phyloP scores from a whole-genome alignment of 495 filamentous ascomycete species.

The Hyaloscypha bicolor region DNA sequence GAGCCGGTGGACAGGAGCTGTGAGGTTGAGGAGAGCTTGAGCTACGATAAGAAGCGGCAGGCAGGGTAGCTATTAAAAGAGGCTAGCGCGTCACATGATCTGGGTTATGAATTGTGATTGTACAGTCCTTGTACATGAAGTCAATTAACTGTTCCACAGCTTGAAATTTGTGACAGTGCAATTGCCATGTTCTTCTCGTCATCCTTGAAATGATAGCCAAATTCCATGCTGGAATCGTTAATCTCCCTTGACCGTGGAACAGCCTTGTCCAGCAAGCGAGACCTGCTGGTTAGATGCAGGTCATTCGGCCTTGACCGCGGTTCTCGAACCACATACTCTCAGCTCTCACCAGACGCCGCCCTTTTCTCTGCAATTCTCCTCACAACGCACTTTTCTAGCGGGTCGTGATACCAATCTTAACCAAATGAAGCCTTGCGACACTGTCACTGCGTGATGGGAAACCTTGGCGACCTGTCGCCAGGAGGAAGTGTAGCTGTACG shows the following conservation, averaged over 20 bases:
- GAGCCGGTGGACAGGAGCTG: constrained; percentile 14
- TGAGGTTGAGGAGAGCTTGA: constrained; percentile 9
- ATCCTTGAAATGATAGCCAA: neutral
- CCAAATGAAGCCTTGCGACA: constrained; percentile 32
- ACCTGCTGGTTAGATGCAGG: neutral
- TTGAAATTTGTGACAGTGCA: neutral
- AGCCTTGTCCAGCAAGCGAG: constrained; percentile 10
- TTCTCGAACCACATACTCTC: neutral
- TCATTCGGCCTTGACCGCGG: constrained; percentile 3
- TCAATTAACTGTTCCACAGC: neutral
- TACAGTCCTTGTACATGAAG: neutral
- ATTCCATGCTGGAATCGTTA: neutral
- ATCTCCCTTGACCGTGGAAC: neutral
- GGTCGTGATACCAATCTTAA: constrained; percentile 9
- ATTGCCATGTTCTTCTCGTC: neutral
- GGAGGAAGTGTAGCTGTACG: constrained; percentile 84
- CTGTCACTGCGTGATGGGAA: constrained; percentile 56
- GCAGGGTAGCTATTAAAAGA: neutral
- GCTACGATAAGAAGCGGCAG: constrained; percentile 15
- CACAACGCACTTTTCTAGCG: neutral
- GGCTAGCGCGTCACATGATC: constrained; percentile 1
- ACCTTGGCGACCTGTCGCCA: constrained; percentile 81
- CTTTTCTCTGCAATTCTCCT: neutral
- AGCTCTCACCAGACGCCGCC: neutral
- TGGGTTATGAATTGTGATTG: neutral